phyloP scores from a whole-genome alignment of 805 yeast genomes.

The Monosporozyma solicola region DNA sequence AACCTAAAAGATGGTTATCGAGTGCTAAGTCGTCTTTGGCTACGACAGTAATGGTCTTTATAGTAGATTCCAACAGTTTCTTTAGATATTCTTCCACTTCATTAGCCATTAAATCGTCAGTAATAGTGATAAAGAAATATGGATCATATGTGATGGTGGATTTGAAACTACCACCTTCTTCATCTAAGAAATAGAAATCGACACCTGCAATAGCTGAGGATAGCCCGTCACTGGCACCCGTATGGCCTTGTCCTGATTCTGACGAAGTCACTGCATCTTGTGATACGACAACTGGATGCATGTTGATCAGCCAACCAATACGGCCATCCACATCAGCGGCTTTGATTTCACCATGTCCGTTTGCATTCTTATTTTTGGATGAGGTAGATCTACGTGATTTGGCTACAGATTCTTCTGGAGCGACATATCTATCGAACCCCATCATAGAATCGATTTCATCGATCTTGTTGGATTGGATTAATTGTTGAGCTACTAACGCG shows the following conservation, averaged over 20 bases:
- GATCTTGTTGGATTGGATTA: slow-evolving; percentile 45
- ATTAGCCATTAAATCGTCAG: slow-evolving; percentile 32
- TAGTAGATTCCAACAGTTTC: slow-evolving; percentile 51
- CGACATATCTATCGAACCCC: slow-evolving; percentile 81
- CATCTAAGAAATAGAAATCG: slow-evolving; percentile 88
- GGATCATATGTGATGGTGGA: slow-evolving; percentile 80
- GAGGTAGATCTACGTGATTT: slow-evolving; percentile 2
- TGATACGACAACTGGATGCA: slow-evolving; percentile 78
- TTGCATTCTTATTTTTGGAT: background rate
- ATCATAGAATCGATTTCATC: slow-evolving; percentile 69
- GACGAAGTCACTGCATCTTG: slow-evolving; percentile 29
- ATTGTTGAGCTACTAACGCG: slow-evolving; percentile 31
- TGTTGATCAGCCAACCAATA: slow-evolving; percentile 84
- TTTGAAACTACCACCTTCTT: slow-evolving; percentile 93
- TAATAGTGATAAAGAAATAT: slow-evolving; percentile 64
- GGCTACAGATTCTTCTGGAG: slow-evolving; percentile 33
- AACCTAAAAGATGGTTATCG: slow-evolving; percentile 82
- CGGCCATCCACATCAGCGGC: slow-evolving; percentile 20
- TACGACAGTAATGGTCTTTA: slow-evolving; percentile 49
- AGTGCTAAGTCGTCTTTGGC: slow-evolving; percentile 71
- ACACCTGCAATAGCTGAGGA: slow-evolving; percentile 68
- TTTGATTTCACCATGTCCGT: slow-evolving; percentile 10
- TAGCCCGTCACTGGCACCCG: slow-evolving; percentile 8
- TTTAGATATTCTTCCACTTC: slow-evolving; percentile 83
- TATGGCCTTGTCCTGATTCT: background rate